These are phyloP conservation scores for Trichoderma koningii DNA, from an alignment of 2,329 filamentous ascomycete species.

Conservation along the genomic window DNA sequence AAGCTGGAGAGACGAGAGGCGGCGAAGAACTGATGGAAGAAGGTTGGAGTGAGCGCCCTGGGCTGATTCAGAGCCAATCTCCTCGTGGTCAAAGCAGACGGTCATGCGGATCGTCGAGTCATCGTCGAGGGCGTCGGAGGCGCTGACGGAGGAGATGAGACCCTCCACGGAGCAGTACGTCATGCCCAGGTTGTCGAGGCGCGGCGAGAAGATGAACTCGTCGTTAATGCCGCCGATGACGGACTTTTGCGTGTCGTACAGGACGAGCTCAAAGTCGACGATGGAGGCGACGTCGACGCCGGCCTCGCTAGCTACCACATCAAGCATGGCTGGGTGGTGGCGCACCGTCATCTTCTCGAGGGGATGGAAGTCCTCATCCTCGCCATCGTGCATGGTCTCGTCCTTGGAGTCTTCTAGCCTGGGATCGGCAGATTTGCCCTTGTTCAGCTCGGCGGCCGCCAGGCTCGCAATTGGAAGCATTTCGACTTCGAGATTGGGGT, in stretches of 20 bases:
- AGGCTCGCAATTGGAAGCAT: constrained; percentile 91
- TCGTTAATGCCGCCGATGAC: constrained; percentile 87
- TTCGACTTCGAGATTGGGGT: constrained; percentile 97
- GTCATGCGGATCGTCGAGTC: constrained; percentile 87
- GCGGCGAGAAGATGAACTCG: constrained; percentile 94
- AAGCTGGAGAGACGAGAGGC: constrained; percentile 84
- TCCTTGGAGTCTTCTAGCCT: constrained; percentile 49
- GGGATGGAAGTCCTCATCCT: constrained; percentile 66
- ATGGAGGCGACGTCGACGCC: constrained; percentile 70
- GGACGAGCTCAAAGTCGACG: constrained; percentile 92
- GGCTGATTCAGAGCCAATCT: constrained; percentile 89
- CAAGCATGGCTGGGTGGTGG: constrained; percentile 85
- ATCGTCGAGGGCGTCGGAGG: constrained; percentile 65
- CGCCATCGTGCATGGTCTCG: constrained; percentile 29
- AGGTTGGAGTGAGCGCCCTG: constrained; percentile 94
- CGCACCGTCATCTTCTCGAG: constrained; percentile 76
- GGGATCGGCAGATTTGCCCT: constrained; percentile 49
- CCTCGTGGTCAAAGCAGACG: constrained; percentile 95
- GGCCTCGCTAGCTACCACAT: constrained; percentile 79
- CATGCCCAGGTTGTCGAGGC: constrained; percentile 95
- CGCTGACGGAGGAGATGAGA: constrained; percentile 75
- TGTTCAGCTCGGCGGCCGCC: constrained; percentile 84
- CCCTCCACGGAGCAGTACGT: constrained; percentile 89
- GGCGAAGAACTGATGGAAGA: constrained; percentile 81
- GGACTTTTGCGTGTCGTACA: constrained; percentile 93